phyloP scores from a whole-genome alignment of 148 eudicot species.

The Rhododendron simsii region DNA sequence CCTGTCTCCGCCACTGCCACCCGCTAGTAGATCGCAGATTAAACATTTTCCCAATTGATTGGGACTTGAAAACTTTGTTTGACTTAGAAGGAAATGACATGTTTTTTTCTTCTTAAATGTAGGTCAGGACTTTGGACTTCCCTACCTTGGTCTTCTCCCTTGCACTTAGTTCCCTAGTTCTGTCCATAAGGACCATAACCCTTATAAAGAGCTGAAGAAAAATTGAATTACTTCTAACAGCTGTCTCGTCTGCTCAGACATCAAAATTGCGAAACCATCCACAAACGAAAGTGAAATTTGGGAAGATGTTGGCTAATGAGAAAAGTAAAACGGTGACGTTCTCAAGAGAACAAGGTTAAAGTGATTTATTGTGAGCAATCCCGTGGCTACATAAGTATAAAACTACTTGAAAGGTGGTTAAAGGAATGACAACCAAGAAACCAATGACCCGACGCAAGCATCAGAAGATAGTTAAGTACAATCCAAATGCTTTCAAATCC shows the following conservation, averaged over 20 bases:
- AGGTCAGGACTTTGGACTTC: neutral
- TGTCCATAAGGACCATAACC: too few relatives aligned
- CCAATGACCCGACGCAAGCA: neutral
- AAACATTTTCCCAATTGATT: neutral
- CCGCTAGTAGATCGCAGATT: neutral
- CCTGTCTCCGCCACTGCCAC: neutral
- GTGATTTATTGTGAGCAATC: too few relatives aligned
- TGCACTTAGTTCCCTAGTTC: too few relatives aligned
- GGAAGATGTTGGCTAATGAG: too few relatives aligned
- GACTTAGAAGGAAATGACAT: neutral
- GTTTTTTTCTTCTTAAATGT: neutral
- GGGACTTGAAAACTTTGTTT: neutral
- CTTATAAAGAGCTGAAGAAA: too few relatives aligned
- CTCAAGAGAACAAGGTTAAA: too few relatives aligned
- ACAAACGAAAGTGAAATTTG: too few relatives aligned
- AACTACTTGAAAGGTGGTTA: neutral
- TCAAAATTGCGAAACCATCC: too few relatives aligned
- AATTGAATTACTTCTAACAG: too few relatives aligned
- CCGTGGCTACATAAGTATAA: neutral
- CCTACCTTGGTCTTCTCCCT: neutral
- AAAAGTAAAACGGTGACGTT: too few relatives aligned
- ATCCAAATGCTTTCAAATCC: neutral
- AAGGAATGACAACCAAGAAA: neutral
- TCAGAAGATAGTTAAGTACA: neutral
- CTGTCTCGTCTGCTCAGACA: too few relatives aligned